A percentile compares a stretch with the other conserved stretches of the same genome.
Evolutionary conservation across 2,329 filamentous ascomycete species (phyloP).

Genomic region (Dryadomyces sulphureus): DNA sequence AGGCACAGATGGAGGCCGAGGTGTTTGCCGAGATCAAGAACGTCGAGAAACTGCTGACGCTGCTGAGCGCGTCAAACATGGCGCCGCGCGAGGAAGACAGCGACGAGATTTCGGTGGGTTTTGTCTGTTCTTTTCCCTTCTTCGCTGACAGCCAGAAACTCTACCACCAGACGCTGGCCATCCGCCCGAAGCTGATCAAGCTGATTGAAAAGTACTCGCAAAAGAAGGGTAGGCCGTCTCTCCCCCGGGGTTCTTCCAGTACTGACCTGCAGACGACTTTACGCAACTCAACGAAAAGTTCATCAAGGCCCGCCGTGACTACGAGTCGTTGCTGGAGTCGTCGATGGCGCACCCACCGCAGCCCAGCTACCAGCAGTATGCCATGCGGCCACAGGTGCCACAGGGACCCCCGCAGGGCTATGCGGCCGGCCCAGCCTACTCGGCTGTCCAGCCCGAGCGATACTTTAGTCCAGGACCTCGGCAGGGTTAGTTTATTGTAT

Average conservation of each 20-base stretch:
- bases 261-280: constrained; percentile 61
- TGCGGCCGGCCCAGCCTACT: constrained; percentile 18
- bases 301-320: constrained; percentile 94
- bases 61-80: constrained; percentile 76
- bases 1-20: constrained; percentile 84
- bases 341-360: constrained; percentile 93
- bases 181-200: constrained; percentile 92
- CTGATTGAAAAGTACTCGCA: constrained; percentile 98
- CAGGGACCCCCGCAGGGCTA: constrained; percentile 26
- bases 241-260: neutral
- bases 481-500: constrained; percentile 10
- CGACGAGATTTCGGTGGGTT: constrained; percentile 76
- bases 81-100: constrained; percentile 78
- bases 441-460: constrained; percentile 28
- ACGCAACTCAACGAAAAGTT: constrained; percentile 98
- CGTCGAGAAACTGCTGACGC: constrained; percentile 59
- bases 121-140: neutral
- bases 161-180: constrained; percentile 88
- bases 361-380: constrained; percentile 58
- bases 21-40: constrained; percentile 52
- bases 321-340: constrained; percentile 86
- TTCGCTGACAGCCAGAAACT: constrained; percentile 34
- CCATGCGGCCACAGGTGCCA: constrained; percentile 33
- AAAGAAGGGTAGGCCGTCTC: constrained; percentile 65
- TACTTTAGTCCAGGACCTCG: constrained; percentile 50